Evolutionary conservation across 306 rosid species (phyloP).

Genomic region (Pueraria montana): DNA sequence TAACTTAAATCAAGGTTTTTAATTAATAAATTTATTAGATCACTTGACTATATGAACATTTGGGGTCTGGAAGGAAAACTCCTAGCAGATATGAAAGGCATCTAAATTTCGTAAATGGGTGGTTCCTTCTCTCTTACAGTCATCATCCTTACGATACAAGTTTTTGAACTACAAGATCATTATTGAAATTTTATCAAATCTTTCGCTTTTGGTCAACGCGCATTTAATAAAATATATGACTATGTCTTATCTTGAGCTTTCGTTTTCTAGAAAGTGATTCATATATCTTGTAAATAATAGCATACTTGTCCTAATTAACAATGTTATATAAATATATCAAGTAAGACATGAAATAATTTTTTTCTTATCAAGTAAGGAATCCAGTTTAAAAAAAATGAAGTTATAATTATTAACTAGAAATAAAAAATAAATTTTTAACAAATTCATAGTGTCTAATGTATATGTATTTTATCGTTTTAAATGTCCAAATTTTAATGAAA

Average conservation of each 20-base stretch:
- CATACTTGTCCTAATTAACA: not conserved
- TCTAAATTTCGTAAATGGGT: not conserved
- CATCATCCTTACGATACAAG: not conserved
- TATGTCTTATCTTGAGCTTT: not conserved
- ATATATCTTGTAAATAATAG: not conserved
- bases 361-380: not conserved
- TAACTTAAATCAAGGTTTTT: not conserved
- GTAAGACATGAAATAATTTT: not conserved
- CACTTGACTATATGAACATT: not conserved
- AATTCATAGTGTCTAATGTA: no score
- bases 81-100: not conserved
- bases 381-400: not conserved
- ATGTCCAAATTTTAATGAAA: no score
- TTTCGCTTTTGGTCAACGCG: not conserved
- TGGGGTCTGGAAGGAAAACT: not conserved
- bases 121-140: not conserved
- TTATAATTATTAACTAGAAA: not conserved
- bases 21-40: not conserved
- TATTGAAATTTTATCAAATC: not conserved
- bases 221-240: not conserved
- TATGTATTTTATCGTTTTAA: not conserved
- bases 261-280: not conserved
- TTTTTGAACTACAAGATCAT: not conserved
- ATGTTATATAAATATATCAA: not conserved
- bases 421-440: no score